Evolutionary conservation across 148 eudicot genomes (phyloP).

Genomic region (Camellia lanceoleosa): DNA sequence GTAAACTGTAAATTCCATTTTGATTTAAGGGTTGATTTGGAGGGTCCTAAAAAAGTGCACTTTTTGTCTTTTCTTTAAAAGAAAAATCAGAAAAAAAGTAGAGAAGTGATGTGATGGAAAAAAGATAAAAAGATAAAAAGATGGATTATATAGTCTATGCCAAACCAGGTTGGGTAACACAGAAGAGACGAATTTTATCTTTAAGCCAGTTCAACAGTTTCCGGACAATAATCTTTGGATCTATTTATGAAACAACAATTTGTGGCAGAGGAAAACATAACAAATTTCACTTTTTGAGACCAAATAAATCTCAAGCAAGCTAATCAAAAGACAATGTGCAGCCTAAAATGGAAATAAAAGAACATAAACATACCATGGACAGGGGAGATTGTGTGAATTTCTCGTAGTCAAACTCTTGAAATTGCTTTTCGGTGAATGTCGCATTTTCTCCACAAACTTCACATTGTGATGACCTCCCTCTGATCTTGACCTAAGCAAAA

Average conservation of each 20-base stretch:
- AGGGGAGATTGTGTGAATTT: constrained; percentile 71
- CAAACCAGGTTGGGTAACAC: too few relatives aligned
- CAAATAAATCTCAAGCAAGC: constrained; percentile 4
- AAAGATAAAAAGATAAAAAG: too few relatives aligned
- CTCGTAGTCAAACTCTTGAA: constrained; percentile 79
- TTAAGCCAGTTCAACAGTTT: background rate
- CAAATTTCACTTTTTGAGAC: background rate
- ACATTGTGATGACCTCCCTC: constrained; percentile 77
- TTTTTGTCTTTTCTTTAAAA: too few relatives aligned
- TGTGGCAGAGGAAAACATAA: background rate
- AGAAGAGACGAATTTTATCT: background rate
- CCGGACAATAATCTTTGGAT: background rate
- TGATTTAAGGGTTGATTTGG: too few relatives aligned
- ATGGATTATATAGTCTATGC: too few relatives aligned
- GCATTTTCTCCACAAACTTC: constrained; percentile 83
- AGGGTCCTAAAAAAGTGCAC: too few relatives aligned
- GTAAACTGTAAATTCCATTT: background rate
- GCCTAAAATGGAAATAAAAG: background rate
- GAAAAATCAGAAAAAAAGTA: too few relatives aligned
- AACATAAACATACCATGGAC: constrained; percentile 53
- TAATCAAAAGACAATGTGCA: background rate
- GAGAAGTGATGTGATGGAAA: too few relatives aligned
- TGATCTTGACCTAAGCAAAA: constrained; percentile 71
- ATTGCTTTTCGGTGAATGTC: constrained; percentile 46
- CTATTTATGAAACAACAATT: background rate